Base-by-base conservation (phyloP, 805 yeast genomes). In the Saturnispora gosingensis region DNA sequence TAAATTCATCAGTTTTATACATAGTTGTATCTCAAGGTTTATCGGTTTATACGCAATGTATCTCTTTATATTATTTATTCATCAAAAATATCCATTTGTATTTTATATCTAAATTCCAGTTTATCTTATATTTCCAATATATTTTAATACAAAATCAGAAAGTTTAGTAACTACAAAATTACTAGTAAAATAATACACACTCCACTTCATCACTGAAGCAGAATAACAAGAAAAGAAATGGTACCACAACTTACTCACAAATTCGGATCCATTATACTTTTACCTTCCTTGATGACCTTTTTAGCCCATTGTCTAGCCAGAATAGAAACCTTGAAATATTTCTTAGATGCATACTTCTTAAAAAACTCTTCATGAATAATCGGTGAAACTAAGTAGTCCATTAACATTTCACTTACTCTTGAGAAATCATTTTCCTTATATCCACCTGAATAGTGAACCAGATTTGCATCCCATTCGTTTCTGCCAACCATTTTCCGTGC, bases 401-500 rank as follows among this genome's bases (percentile, higher is more conserved):
- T 75, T 56, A 91, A 78, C 72, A 84, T 75, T 56, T 80, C 82
- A 52, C 86, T 78, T 49, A 88, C 82, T 38, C 87, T 86, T 56
- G 75, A 74, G 67, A 93, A 67, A 59, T 85, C 89, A 42, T 73
- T 76, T 56, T 83, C 86, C 22, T 82, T 77, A 67, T 86, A 87
- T 10, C 95, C 97, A 34, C 97, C 97, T 22, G 93, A 82, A 67
- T 91, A 93, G 64, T 88, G 96, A 46, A 88, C 81, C 58, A 91
- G 72, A 67, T 89, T 90, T 8, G 85, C 85, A 63, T 82, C 82
- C 97, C 97, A 90, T 34, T 81, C 82, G 54, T 49, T 58, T 58
- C 68, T 81, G 20, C 83, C 84, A 58, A 87, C 69, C 67, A 88
- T 83, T 59, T 76, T 75, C 60, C 96, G 76, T 6, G 96, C 81